These are phyloP conservation scores for Fraxinus dipetala DNA, from an alignment of 305 asterid genomes.

Conservation along the genomic window DNA sequence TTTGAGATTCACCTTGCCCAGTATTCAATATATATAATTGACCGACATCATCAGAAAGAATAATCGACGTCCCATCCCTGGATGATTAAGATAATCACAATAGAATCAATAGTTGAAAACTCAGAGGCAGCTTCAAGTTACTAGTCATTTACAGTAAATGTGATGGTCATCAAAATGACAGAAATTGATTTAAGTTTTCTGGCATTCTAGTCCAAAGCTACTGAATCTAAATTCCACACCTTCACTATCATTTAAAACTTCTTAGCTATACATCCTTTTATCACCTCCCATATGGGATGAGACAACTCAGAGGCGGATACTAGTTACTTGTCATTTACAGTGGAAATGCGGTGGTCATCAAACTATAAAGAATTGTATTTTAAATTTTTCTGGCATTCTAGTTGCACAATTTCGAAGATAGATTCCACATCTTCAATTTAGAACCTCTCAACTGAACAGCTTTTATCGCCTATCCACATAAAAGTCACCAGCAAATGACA, in stretches of 20 bases:
- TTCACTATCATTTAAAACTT: not conserved
- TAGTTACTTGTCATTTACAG: not conserved
- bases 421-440: not conserved
- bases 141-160: not conserved
- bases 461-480: slow-evolving; percentile 8
- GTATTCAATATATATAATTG: slow-evolving; percentile 83
- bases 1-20: slow-evolving; percentile 95
- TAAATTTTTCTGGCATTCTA: not conserved
- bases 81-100: slow-evolving; percentile 30
- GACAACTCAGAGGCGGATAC: not conserved
- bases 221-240: not conserved
- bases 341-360: not conserved
- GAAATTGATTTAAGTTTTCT: slow-evolving; percentile 2
- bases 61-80: slow-evolving; percentile 97
- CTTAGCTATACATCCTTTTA: slow-evolving; percentile 13
- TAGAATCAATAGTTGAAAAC: slow-evolving; percentile 22
- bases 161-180: slow-evolving; percentile 1
- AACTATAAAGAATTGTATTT: not conserved
- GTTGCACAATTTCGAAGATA: not conserved
- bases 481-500: slow-evolving; percentile 14
- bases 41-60: slow-evolving; percentile 96
- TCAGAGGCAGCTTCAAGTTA: slow-evolving; percentile 16
- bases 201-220: not conserved
- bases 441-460: not conserved
- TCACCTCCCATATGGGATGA: slow-evolving; percentile 10